Conservation (phyloP, 2,329 filamentous ascomycete genomes). For the Paraphoma chrysanthemicola region DNA sequence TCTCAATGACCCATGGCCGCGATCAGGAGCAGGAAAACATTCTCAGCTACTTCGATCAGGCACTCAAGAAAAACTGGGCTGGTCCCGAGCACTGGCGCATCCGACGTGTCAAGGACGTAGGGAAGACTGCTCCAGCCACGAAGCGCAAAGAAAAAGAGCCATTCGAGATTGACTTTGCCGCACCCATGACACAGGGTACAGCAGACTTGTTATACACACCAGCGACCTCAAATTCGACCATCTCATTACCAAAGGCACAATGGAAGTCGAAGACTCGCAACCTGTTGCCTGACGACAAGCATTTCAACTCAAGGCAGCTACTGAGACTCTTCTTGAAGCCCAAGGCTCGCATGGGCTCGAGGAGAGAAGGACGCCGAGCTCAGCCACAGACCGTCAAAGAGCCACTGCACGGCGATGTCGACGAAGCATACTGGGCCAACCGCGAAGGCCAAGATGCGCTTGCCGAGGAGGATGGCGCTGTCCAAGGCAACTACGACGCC, state of each 20-base stretch:
- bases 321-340: slow-evolving; percentile 93
- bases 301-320: slow-evolving; percentile 93
- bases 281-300: slow-evolving; percentile 94
- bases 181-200: slow-evolving; percentile 73
- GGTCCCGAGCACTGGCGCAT: slow-evolving; percentile 99
- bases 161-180: slow-evolving; percentile 90
- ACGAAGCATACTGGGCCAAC: slow-evolving; percentile 94
- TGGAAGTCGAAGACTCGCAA: slow-evolving; percentile 95
- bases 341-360: slow-evolving; percentile 79
- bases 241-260: slow-evolving; percentile 89
- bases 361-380: slow-evolving; percentile 54
- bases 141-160: slow-evolving; percentile 94
- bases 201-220: slow-evolving; percentile 82
- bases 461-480: slow-evolving; percentile 62
- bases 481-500: slow-evolving; percentile 87
- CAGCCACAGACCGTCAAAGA: slow-evolving; percentile 48
- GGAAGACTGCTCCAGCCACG: slow-evolving; percentile 65
- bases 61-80: slow-evolving; percentile 95
- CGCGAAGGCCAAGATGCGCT: slow-evolving; percentile 38
- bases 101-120: slow-evolving; percentile 80
- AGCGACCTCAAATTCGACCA: slow-evolving; percentile 79
- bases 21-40: slow-evolving; percentile 88
- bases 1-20: slow-evolving; percentile 76
- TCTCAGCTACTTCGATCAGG: slow-evolving; percentile 96
- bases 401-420: slow-evolving; percentile 77